Evolutionary conservation across 108 stramenopile species (phyloP), one percentile per base, ranked within the genome.

Genomic region (Fragilariopsis cylindrus): DNA sequence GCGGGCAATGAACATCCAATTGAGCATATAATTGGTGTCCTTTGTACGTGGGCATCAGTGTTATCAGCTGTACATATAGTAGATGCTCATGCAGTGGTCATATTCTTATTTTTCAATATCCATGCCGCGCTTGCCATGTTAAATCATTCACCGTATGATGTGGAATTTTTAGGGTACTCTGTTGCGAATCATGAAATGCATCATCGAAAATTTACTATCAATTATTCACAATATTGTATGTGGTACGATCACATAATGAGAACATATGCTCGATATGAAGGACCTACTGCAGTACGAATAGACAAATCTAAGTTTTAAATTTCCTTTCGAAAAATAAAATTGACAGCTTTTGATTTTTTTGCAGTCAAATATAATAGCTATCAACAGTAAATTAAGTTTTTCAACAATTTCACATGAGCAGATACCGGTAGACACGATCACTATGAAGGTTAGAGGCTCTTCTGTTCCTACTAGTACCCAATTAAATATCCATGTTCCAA

Each of bases 1-100:
- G 97, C 95, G 7, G 94, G 94, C 30, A 97, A 97, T 82, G 97
- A 96, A 66, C 95, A 97, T 77, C 97, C 96, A 9, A 83, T 97
- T 53, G 97, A 97, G 77, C 92, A 92, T 62, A 80, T 94, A 72
- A 68, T 96, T 41, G 92, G 92, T 0, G 79, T 89, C 42, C 19
- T 80, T 5, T 79, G 83, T 64, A 82, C 80, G 16, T 87, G 86
- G 85, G 76, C 71, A 63, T 76, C 88, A 3, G 71, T 87, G 7
- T 72, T 82, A 62, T 64, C 82, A 4, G 87, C 87, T 8, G 73
- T 50, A 44, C 58, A 70, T 42, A 50, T 71, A 65, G 30, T 46
- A 75, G 3, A 77, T 77, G 89, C 79, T 19, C 92, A 93, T 71
- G 89, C 87, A 13, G 47, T 87, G 1, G 87, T 87, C 0, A 72